Evolutionary conservation across 805 yeast species (phyloP), one percentile per base, ranked within the genome.

Genomic region (Saturnispora kantuleensis): DNA sequence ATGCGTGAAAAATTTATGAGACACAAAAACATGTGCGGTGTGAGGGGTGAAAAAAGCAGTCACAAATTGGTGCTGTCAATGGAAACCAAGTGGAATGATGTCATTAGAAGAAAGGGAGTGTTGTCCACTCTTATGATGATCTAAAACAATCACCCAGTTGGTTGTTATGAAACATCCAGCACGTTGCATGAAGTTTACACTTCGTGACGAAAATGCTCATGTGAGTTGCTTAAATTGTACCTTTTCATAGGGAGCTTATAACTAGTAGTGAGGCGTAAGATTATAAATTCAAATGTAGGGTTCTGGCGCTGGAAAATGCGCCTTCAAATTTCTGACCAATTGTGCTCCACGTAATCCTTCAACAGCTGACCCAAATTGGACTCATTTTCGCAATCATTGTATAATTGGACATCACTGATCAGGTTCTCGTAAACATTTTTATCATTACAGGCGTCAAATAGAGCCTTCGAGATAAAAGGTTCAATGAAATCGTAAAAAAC

Each of bases 401-500:
- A 64, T 41, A 49, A 42, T 3, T 42, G 35, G 5, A 52, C 43
- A 2, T 43, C 35, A 8, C 46, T 18, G 3, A 53, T 41, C 39
- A 55, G 39, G 3, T 45, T 44, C 4, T 50, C 13, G 36, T 50
- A 60, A 2, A 52, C 38, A 7, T 35, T 17, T 11, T 53, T 46
- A 4, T 31, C 42, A 10, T 42, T 39, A 30, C 59, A 55, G 2
- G 62, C 58, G 12, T 50, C 46, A 29, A 47, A 35, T 32, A 59
- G 44, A 2, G 65, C 64, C 47, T 50, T 42, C 9, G 54, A 35
- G 10, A 60, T 47, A 42, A 58, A 53, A 2, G 51, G 48, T 45
- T 74, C 70, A 54, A 90, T 74, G 58, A 88, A 93, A 53, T 81
- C 84, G 59, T 85, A 83, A 60, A 81, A 89, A 0, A 90, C 77